Percentiles rank a stretch among this genome's conserved stretches.
phyloP scores from a whole-genome alignment of 2,329 filamentous ascomycete species.

The Boeremia exigua region DNA sequence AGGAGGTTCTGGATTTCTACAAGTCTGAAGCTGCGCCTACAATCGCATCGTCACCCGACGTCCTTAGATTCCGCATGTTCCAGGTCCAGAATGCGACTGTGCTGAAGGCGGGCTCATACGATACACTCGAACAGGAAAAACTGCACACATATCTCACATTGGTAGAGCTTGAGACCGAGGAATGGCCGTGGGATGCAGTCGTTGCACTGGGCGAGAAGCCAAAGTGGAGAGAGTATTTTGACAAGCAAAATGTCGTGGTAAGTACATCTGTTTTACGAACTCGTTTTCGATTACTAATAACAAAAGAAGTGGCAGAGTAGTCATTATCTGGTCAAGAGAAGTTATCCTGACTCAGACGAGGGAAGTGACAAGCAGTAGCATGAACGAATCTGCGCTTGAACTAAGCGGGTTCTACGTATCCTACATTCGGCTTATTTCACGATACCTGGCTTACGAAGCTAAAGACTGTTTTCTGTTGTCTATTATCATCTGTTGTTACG shows the following conservation, averaged over 20 bases:
- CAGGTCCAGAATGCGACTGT: constrained; percentile 19
- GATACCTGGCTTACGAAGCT: no score
- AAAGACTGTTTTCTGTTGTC: no score
- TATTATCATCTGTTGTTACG: no score
- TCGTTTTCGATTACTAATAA: neutral
- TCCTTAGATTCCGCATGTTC: constrained; percentile 17
- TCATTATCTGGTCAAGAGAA: constrained; percentile 14
- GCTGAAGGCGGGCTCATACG: constrained; percentile 7
- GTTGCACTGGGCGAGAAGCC: constrained; percentile 14
- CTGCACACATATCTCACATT: constrained; percentile 14
- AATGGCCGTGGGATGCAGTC: constrained; percentile 21
- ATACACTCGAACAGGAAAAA: constrained; percentile 6
- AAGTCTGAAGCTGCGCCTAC: constrained; percentile 11
- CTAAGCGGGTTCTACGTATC: no score
- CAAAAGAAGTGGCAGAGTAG: constrained; percentile 18
- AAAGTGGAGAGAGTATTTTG: constrained; percentile 19
- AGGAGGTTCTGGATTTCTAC: constrained; percentile 18
- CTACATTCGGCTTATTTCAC: no score
- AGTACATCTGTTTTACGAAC: neutral
- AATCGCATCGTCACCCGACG: constrained; percentile 15
- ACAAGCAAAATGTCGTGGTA: constrained; percentile 14
- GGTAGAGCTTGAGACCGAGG: constrained; percentile 13
- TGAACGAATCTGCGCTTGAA: neutral
- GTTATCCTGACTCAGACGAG: constrained; percentile 8
- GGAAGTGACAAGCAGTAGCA: neutral